A percentile compares a stretch with the other conserved stretches of the same genome.
Evolutionary conservation across 176 grass and related monocot species (phyloP).

Genomic region (Ensete ventricosum): DNA sequence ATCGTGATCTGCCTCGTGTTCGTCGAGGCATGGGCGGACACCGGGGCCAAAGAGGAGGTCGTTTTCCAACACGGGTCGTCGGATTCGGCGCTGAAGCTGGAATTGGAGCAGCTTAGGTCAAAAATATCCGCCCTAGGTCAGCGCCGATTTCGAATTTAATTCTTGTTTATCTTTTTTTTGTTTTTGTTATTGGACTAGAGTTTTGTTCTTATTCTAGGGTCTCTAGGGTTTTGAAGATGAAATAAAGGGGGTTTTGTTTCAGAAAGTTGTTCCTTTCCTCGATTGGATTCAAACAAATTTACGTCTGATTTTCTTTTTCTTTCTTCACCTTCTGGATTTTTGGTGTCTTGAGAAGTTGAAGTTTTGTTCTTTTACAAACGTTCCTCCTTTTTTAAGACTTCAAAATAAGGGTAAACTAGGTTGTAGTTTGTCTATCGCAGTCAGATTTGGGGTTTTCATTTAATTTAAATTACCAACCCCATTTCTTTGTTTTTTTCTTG

Average conservation of each 20-base stretch:
- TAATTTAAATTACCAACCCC: too few relatives aligned
- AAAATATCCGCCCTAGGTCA: neutral
- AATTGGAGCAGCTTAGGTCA: conserved; percentile 3
- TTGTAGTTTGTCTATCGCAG: neutral
- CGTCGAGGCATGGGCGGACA: neutral
- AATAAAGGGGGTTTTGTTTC: neutral
- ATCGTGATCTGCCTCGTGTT: conserved; percentile 3
- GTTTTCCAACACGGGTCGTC: neutral
- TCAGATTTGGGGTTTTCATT: neutral
- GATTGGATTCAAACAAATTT: neutral
- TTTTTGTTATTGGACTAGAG: neutral
- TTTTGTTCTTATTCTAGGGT: neutral
- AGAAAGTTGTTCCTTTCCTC: neutral
- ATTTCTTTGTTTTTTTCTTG: too few relatives aligned
- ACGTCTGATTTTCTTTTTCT: neutral
- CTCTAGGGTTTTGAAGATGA: neutral
- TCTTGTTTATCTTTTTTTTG: neutral
- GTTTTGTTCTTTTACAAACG: neutral
- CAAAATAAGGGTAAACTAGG: neutral
- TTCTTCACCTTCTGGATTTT: neutral
- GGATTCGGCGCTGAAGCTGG: neutral
- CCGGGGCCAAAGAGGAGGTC: conserved; percentile 7
- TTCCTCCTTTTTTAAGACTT: neutral
- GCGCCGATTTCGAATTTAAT: neutral
- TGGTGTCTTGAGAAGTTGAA: neutral